A percentile compares a stretch with the other conserved stretches of the same genome.
phyloP scores from a whole-genome alignment of 352 stramenopile genomes.

The Thalassiosira gravida region DNA sequence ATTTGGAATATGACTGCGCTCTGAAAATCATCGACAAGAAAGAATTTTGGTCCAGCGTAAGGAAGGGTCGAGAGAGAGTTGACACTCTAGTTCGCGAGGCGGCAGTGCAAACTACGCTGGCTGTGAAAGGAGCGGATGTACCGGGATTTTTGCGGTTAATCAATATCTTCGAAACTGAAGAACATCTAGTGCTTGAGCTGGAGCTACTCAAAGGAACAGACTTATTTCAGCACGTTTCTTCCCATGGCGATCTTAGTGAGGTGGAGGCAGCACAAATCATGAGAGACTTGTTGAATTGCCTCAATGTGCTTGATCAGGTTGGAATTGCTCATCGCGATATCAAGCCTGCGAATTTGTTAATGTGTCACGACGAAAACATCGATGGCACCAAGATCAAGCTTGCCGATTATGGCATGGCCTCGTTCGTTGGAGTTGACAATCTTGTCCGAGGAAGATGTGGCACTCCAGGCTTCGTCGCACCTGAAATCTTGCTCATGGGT shows the following conservation, averaged over 20 bases:
- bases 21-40: constrained; percentile 86
- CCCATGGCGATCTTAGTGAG: constrained; percentile 62
- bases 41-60: constrained; percentile 82
- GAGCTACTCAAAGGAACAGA: constrained; percentile 80
- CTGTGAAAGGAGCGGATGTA: constrained; percentile 48
- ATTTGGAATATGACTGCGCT: constrained; percentile 62
- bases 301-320: constrained; percentile 92
- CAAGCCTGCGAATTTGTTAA: constrained; percentile 96
- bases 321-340: constrained; percentile 95
- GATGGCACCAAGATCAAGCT: constrained; percentile 87
- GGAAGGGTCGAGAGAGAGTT: constrained; percentile 72
- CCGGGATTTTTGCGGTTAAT: constrained; percentile 68
- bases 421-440: constrained; percentile 91
- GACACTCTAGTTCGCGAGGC: constrained; percentile 84
- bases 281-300: constrained; percentile 81
- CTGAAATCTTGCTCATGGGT: constrained; percentile 91
- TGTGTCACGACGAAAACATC: constrained; percentile 83
- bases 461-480: constrained; percentile 92
- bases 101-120: constrained; percentile 80
- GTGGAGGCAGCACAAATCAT: constrained; percentile 76
- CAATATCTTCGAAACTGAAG: constrained; percentile 84
- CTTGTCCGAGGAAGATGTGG: constrained; percentile 91
- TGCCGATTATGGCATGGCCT: constrained; percentile 93
- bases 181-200: constrained; percentile 81
- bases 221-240: constrained; percentile 82